phyloP scores from a whole-genome alignment of 495 filamentous ascomycete genomes.

The Arthonia radiata region DNA sequence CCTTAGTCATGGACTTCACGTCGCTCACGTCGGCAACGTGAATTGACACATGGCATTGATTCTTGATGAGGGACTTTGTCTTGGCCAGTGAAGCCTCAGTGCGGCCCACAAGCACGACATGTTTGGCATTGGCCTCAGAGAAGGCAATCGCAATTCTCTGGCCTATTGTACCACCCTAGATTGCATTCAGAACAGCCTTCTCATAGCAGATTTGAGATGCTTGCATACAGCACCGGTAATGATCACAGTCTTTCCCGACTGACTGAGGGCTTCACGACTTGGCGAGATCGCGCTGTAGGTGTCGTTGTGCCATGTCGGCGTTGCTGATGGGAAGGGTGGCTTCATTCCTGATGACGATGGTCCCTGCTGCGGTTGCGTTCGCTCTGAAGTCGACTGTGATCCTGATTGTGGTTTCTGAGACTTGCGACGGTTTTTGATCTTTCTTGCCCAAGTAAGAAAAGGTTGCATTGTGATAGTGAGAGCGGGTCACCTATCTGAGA shows the following conservation, averaged over 20 bases:
- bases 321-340: too few relatives aligned
- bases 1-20: constrained; percentile 5
- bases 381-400: too few relatives aligned
- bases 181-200: too few relatives aligned
- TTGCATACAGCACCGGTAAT: constrained; percentile 27
- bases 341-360: too few relatives aligned
- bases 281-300: constrained; percentile 21
- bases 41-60: too few relatives aligned
- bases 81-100: constrained; percentile 7
- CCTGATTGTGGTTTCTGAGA: too few relatives aligned
- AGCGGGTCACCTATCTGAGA: too few relatives aligned
- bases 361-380: too few relatives aligned
- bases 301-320: constrained; percentile 9
- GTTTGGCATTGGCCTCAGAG: constrained; percentile 6
- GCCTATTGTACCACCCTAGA: constrained; percentile 16
- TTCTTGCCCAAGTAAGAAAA: too few relatives aligned
- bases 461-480: too few relatives aligned
- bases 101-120: constrained; percentile 4
- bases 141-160: constrained; percentile 16
- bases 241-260: constrained; percentile 20
- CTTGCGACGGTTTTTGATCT: too few relatives aligned
- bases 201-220: too few relatives aligned
- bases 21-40: constrained; percentile 7
- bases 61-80: constrained; percentile 1
- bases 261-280: constrained; percentile 16